Evolutionary conservation across 2,329 filamentous ascomycete genomes (phyloP), one percentile per base, ranked within the genome.

Genomic region (Sporothrix schenckii): DNA sequence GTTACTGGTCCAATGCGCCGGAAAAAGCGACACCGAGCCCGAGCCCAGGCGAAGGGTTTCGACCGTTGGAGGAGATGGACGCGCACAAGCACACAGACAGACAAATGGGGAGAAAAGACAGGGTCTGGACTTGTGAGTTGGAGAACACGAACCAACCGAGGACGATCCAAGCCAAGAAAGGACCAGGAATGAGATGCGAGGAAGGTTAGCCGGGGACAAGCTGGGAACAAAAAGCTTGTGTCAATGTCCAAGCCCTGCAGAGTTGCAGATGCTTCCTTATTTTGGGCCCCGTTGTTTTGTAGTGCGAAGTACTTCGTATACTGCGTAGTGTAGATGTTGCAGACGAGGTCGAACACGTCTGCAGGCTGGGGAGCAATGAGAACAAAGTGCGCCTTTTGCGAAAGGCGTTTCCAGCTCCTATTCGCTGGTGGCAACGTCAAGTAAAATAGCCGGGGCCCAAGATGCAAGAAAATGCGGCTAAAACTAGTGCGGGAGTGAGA

Each of bases 401-500:
- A 24, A 53, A 56, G 49, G 61, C 58, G 21, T n/a, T 27, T 47
- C 21, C 54, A 63, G 53, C 69, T 53, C 69, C 63, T 70, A 56
- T 68, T 68, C 34, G 66, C 60, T 27, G 27, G 69, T 53, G 65
- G 69, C 69, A 56, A 71, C 68, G 65, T 56, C 47, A 41, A 68
- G 50, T 52, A 50, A 39, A 54, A 47, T 21, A 27, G 47, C 39
- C 41, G 24, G 49, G 69, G 27, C 41, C 53, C 44, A 69, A n/a
- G 53, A 61, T 41, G 47, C 50, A 54, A 53, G 47, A 47, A 50
- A 68, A 67, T 70, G 69, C 69, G 69, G 65, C 69, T 71, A 68
- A 65, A 70, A 61, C 65, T 71, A 71, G 69, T 58, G 69, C 65
- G 24, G 39, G 41, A 49, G 47, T 66, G 41, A 56, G 69, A 70